These are phyloP conservation scores for Barnettozyma populi DNA, from an alignment of 805 yeast genomes.

Conservation along the genomic window DNA sequence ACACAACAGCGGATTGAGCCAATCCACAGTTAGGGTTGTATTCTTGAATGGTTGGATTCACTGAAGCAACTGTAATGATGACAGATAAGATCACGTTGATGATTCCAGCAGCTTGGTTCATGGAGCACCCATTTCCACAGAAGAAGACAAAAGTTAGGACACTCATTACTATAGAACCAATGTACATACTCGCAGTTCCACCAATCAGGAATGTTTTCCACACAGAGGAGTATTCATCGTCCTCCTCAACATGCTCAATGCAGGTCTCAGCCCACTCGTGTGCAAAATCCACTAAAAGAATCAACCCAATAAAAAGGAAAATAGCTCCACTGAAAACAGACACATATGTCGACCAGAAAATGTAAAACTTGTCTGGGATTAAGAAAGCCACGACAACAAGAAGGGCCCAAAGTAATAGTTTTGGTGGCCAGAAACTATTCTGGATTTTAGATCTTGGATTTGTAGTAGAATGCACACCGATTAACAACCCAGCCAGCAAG, in stretches of 20 bases:
- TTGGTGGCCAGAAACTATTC: conserved; percentile 87
- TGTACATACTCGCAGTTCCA: conserved; percentile 83
- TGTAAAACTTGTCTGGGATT: conserved; percentile 82
- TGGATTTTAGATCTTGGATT: conserved; percentile 80
- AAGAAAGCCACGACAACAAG: conserved; percentile 61
- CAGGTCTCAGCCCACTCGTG: conserved; percentile 99
- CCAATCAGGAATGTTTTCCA: conserved; percentile 83
- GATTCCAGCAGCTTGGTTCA: conserved; percentile 85
- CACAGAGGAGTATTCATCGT: conserved; percentile 48
- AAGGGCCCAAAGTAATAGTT: conserved; percentile 53
- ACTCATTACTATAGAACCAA: conserved; percentile 66
- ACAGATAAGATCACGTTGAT: conserved; percentile 65
- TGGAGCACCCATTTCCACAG: conserved; percentile 72
- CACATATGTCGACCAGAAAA: conserved; percentile 86
- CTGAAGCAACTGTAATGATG: conserved; percentile 61
- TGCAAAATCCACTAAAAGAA: conserved; percentile 90
- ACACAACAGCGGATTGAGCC: conserved; percentile 95
- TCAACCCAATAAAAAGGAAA: conserved; percentile 84
- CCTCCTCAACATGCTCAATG: conserved; percentile 82
- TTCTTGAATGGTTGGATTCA: conserved; percentile 83
- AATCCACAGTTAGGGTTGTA: conserved; percentile 92
- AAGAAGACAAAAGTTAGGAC: conserved; percentile 77
- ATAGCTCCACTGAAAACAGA: conserved; percentile 80
- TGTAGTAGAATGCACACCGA: conserved; percentile 71
- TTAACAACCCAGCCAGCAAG: conserved; percentile 55